Base-by-base conservation (phyloP, 768 basidiomycete genomes). In the Psilocybe subaeruginosa region DNA sequence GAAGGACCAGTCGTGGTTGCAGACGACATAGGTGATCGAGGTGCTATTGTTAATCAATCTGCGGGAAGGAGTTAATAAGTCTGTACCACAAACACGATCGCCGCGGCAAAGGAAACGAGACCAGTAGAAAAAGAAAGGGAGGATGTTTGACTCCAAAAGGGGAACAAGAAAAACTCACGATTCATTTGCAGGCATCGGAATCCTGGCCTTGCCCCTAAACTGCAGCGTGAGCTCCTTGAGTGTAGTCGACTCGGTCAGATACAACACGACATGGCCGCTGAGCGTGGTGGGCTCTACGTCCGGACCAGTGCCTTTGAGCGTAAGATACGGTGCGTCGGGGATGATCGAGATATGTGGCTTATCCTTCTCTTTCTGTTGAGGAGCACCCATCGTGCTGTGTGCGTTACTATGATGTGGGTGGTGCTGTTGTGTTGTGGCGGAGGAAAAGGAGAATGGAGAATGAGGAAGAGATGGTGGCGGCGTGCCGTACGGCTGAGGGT, bases 1-100 rank as follows among this genome's bases (percentile, higher is more conserved):
- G 78, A 97, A 96, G 14, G 92, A 91, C 95, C 93, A 96, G 63
- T 95, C 92, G 69, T 96, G 93, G 60, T 84, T 85, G 73, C 90
- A 91, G 46, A 95, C 74, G 46, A 84, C 77, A 69, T 87, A 90
- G 16, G 82, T 85, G 60, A 84, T 72, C 8, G 78, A 76, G 0
- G 83, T 77, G 46, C 74, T 73, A 69, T 76, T 83, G 62, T 82
- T 72, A 29, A 80, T 73, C 23, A 81, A 66, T 7, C 81, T 84
- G 53, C 7, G 19, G 49, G 19, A 29, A 53, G 39, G 27, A 31
- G 30, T n/a, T 47, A 37, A 61, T 12, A n/a, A 14, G 2, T 2
- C 23, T 23, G 23, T 2, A 23, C 23, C 23, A 23, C 23, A 23
- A 23, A 23, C 23, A 23, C 23, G 23, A 23, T 23, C 23, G 23